A percentile compares a stretch with the other conserved stretches of the same genome.
phyloP scores from a whole-genome alignment of 352 stramenopile species.

The Pythium guiyangense region DNA sequence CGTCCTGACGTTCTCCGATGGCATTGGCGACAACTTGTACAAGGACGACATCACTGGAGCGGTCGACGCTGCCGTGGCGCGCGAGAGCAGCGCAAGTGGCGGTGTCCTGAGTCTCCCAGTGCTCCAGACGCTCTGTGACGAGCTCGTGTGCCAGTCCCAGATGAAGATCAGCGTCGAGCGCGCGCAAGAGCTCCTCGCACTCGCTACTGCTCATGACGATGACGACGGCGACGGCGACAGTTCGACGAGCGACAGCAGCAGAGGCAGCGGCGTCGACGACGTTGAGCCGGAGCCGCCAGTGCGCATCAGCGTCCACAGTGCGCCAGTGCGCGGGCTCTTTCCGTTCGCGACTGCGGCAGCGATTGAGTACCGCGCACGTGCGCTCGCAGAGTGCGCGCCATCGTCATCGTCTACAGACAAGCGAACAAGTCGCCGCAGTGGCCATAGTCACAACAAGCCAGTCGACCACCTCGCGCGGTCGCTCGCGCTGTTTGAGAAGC shows the following conservation, averaged over 20 bases:
- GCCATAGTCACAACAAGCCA: conserved; percentile 11
- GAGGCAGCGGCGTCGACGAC: background rate
- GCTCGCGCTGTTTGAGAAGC: conserved; percentile 38
- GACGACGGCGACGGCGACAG: conserved; percentile 2
- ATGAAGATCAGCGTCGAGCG: conserved; percentile 13
- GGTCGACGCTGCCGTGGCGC: background rate
- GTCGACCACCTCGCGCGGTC: conserved; percentile 45
- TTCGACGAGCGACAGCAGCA: background rate
- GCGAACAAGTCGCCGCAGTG: background rate
- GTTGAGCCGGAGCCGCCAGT: conserved; percentile 3
- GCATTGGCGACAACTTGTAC: conserved; percentile 77
- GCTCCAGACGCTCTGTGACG: conserved; percentile 48
- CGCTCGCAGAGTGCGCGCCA: conserved; percentile 26
- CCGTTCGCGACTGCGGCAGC: conserved; percentile 65
- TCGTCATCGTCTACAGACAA: conserved; percentile 7
- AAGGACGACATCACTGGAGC: conserved; percentile 58
- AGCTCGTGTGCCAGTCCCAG: conserved; percentile 43
- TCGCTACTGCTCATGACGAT: too few species aligned
- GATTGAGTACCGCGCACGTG: conserved; percentile 53
- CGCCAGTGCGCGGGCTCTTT: conserved; percentile 23
- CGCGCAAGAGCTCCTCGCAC: conserved; percentile 13
- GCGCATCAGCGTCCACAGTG: conserved; percentile 1
- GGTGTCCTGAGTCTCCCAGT: background rate
- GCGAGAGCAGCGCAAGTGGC: background rate
- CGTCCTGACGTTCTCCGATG: conserved; percentile 74